phyloP scores from a whole-genome alignment of 306 rosid species.

The Vigna mungo region DNA sequence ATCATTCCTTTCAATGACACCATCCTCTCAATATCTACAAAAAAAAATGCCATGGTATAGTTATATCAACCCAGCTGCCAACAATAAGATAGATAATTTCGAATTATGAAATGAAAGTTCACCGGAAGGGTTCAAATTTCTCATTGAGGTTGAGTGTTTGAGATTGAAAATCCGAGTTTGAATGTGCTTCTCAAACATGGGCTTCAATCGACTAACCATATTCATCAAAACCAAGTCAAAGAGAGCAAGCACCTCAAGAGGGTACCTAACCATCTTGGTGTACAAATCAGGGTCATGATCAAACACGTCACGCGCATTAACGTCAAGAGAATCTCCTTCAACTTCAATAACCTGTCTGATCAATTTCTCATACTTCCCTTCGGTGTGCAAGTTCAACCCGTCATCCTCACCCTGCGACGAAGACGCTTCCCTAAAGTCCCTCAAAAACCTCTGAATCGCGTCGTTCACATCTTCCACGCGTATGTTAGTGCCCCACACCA shows the following conservation, averaged over 20 bases:
- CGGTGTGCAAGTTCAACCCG: conserved; percentile 50
- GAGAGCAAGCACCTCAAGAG: conserved; percentile 95
- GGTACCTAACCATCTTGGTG: conserved; percentile 90
- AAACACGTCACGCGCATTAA: conserved; percentile 82
- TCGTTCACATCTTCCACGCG: conserved; percentile 92
- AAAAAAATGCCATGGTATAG: conserved; percentile 12
- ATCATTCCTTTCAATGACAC: conserved; percentile 93
- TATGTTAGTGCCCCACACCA: conserved; percentile 94
- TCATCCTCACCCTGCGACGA: conserved; percentile 57
- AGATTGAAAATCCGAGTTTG: conserved; percentile 92
- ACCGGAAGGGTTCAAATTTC: conserved; percentile 97
- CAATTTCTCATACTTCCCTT: conserved; percentile 81
- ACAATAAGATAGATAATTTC: background rate
- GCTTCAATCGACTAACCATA: conserved; percentile 78
- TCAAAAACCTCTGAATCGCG: conserved; percentile 80
- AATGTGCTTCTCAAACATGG: conserved; percentile 86
- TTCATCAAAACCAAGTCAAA: conserved; percentile 96
- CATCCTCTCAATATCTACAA: conserved; percentile 93
- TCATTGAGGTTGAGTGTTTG: conserved; percentile 77
- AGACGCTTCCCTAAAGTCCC: conserved; percentile 67
- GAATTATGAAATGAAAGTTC: conserved; percentile 32
- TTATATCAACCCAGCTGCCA: conserved; percentile 19
- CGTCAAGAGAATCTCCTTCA: conserved; percentile 83
- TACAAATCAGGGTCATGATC: conserved; percentile 91
- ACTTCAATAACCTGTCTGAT: conserved; percentile 73